Evolutionary conservation across 1,284 basidiomycete genomes (phyloP), one percentile per base, ranked within the genome.

Genomic region (Dichomitus squalens): DNA sequence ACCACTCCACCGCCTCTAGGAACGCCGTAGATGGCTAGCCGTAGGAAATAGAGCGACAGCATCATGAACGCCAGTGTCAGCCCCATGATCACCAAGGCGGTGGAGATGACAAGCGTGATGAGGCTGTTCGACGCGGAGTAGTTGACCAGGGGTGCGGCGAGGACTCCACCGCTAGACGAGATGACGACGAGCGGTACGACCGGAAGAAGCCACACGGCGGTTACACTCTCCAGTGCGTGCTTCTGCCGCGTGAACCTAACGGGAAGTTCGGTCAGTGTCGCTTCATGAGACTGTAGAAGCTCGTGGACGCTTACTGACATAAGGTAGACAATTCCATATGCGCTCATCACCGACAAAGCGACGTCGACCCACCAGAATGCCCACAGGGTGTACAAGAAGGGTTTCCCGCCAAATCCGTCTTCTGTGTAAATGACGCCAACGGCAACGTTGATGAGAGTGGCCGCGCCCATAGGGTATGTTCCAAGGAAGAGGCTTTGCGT

Each of bases 291-390:
- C 2, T 20, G 40, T 53, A 46, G 14, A 18, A 47, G 12, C 3
- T 31, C 18, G 18, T 9, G 25, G 18, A 21, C 7, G 38, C 18
- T 6, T 4, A 68, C 79, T 57, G 59, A 81, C 81, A 87, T 86
- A 9, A 78, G 67, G 60, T 86, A 79, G 8, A 86, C 68, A 65
- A 87, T 71, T 2, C 80, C 83, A 50, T 86, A 79, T 29, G 79
- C 80, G 61, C 81, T 77, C 16, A 77, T 14, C 25, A 83, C 67
- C 0, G 86, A 80, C 3, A 83, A 41, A 0, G 72, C 58, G 0
- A 77, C 72, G 62, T 84, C 79, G 35, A 84, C 51, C 87, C 86
- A 88, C 88, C 87, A 90, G 16, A 84, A 69, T 2, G 69, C 82
- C 78, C 85, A 84, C 4, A 85, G 71, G 9, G 80, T 68, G 34